Conservation (phyloP, 1,284 basidiomycete genomes). For the Cutaneotrichosporon dermatis region DNA sequence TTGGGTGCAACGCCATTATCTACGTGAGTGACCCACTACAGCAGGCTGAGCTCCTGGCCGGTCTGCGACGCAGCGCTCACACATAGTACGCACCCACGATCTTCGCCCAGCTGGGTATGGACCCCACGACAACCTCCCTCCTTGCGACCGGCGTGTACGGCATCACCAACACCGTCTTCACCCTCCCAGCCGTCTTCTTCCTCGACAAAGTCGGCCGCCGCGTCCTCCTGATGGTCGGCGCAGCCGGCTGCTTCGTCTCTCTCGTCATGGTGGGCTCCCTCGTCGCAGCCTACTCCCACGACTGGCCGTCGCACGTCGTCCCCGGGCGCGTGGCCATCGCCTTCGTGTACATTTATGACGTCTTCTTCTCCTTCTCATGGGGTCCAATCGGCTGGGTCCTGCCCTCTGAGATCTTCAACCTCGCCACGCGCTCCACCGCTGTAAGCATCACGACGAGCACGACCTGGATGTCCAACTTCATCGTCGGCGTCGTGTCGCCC, state of each 20-base stretch:
- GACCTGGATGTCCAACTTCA: slow-evolving; percentile 26
- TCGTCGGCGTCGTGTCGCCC: slow-evolving; percentile 19
- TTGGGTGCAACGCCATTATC: slow-evolving; percentile 19
- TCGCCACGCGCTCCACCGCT: slow-evolving; percentile 17
- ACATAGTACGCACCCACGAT: slow-evolving; percentile 19
- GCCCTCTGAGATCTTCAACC: slow-evolving; percentile 23
- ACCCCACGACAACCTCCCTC: slow-evolving; percentile 30
- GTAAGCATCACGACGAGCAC: slow-evolving; percentile 16
- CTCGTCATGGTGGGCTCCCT: slow-evolving; percentile 58
- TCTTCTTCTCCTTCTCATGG: slow-evolving; percentile 27
- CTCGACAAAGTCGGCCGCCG: slow-evolving; percentile 41
- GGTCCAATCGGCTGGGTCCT: slow-evolving; percentile 28
- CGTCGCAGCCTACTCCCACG: slow-evolving; percentile 23
- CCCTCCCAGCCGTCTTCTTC: slow-evolving; percentile 35
- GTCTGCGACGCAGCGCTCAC: not conserved
- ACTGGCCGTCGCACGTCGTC: slow-evolving; percentile 15
- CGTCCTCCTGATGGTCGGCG: slow-evolving; percentile 28
- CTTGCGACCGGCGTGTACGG: slow-evolving; percentile 44
- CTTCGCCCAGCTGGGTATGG: slow-evolving; percentile 31
- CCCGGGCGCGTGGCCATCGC: slow-evolving; percentile 25
- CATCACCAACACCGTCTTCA: slow-evolving; percentile 38
- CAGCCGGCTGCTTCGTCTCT: slow-evolving; percentile 37
- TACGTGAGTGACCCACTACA: not conserved
- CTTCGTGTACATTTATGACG: slow-evolving; percentile 22
- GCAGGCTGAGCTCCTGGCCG: too few species aligned